Evolutionary conservation across 176 grass and related monocot genomes (phyloP), one percentile per base, ranked within the genome.

Genomic region (Eragrostis nindensis): DNA sequence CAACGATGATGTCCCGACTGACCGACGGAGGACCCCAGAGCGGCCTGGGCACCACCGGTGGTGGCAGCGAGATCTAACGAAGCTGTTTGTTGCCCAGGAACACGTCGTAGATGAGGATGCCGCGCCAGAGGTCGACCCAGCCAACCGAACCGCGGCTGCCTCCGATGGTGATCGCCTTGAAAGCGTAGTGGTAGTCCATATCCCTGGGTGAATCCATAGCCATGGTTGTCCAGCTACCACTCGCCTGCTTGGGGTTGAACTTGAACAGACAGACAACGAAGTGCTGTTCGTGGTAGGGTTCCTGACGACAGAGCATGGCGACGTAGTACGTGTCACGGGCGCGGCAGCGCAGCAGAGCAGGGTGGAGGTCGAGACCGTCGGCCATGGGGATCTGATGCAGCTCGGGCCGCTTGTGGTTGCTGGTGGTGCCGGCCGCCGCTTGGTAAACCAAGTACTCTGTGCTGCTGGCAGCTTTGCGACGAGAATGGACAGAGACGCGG

Each of bases 41-140:
- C 22, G 1, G 22, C 42, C 11, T 60, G 21, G 56, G 9, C 56
- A 60, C 56, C 56, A 60, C 21, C 6, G 52, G 78, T 39, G n/a
- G 27, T 12, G 62, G 71, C 13, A 68, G 17, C 30, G 49, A 39
- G 7, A 76, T 29, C 3, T 17, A n/a, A 25, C 39, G 62, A 16
- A 83, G 12, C 0, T 8, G 55, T 11, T 40, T 21, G 46, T 47
- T 46, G 69, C 57, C 48, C 14, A 0, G 26, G 49, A 84, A 40
- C 25, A 77, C 29, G 73, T 77, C 64, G 30, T 42, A 47, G 72
- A 76, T 6, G 41, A 76, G 39, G 14, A 83, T 64, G n/a, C 69
- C 70, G 0, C 21, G 11, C 81, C 61, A 55, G 32, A 83, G 70
- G 18, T 83, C 62, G 3, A 68, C 72, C 62, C 50, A 69, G 27